Evolutionary conservation across 805 yeast species (phyloP), one percentile per base, ranked within the genome.

Genomic region (Vanderwaltozyma tropicalis): DNA sequence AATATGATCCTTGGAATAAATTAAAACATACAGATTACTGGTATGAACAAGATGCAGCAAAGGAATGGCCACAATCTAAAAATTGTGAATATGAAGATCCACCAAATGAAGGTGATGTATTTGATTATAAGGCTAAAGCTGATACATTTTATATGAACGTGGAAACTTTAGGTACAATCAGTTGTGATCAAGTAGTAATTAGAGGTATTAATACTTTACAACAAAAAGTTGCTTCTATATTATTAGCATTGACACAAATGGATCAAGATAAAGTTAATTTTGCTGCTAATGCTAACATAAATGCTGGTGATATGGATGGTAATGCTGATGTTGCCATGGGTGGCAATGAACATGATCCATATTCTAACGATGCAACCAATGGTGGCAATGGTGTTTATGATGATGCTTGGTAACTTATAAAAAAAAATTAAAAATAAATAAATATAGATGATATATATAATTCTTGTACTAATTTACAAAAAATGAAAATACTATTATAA

Each of bases 1-100:
- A 89, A 61, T 89, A 89, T 56, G 98, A 89, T 55, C 98, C 99
- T n/a, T 89, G 95, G 94, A 92, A 92, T 64, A 92, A 89, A 63
- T 71, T 92, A 52, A 80, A 83, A 57, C 98, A 92, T 59, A 92
- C 98, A 0, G 95, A 87, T 51, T 84, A 74, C 56, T 92, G 99
- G 99, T 85, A 81, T 59, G 98, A 92, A 63, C 89, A 78, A 44
- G 82, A 78, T 55, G 81, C 84, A 25, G 85, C 76, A 28, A 74
- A 69, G 32, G 99, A 92, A 67, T 92, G 99, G 99, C 98, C 99
- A 27, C 72, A 72, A 45, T 74, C 85, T 30, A 74, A 74, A 46
- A 89, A 92, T 62, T 77, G 94, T 48, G 95, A 85, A 52, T 92
- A 89, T 79, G 99, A 92, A 64, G 98, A 92, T 60, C 84, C 89